Evolutionary conservation across 805 yeast species (phyloP).

Genomic region (Nakazawaea peltata): DNA sequence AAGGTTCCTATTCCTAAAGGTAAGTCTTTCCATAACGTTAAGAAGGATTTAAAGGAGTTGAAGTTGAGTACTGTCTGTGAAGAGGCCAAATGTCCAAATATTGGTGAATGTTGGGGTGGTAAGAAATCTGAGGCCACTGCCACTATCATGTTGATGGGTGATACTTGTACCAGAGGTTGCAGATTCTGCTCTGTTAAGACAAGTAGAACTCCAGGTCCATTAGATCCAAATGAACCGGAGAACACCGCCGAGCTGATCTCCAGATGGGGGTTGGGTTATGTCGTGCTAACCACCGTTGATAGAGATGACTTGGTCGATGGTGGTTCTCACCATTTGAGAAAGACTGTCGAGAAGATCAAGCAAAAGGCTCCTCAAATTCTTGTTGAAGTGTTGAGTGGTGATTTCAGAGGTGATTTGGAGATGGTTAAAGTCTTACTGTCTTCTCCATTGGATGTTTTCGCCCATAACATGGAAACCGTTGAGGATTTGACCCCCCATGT

Average conservation of each 20-base stretch:
- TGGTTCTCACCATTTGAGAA: conserved; percentile 85
- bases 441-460: conserved; percentile 91
- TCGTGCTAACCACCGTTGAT: conserved; percentile 94
- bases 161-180: conserved; percentile 99
- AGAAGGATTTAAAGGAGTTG: conserved; percentile 80
- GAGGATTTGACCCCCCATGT: conserved; percentile 92
- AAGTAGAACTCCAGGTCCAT: conserved; percentile 73
- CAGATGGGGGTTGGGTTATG: conserved; percentile 98
- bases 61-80: conserved; percentile 95
- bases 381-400: conserved; percentile 93
- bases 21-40: conserved; percentile 66
- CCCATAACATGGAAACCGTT: conserved; percentile 95
- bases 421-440: conserved; percentile 74
- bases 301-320: conserved; percentile 93
- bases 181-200: conserved; percentile 97
- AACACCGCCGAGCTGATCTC: conserved; percentile 96
- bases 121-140: conserved; percentile 90
- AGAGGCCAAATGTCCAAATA: conserved; percentile 98
- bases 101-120: conserved; percentile 99
- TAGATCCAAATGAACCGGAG: conserved; percentile 96
- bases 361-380: conserved; percentile 82
- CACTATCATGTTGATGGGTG: conserved; percentile 97
- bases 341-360: conserved; percentile 80
- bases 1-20: conserved; percentile 98
- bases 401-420: conserved; percentile 83